Evolutionary conservation across 2,329 filamentous ascomycete species (phyloP).

Genomic region (Penicillium brasilianum): DNA sequence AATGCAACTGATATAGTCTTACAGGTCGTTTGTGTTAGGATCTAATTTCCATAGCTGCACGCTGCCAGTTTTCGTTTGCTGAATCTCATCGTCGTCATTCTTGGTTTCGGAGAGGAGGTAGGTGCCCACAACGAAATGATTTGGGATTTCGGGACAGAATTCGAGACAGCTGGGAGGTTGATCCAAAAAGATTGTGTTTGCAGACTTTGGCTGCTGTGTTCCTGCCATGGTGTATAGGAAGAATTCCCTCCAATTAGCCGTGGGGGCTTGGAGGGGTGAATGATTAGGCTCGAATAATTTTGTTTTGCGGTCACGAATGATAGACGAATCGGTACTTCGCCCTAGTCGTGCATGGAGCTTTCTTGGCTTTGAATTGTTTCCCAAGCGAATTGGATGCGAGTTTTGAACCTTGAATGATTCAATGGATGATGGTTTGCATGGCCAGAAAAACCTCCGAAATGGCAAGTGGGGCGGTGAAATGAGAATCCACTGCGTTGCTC

Average conservation of each 20-base stretch:
- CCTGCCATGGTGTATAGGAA: conserved; percentile 18
- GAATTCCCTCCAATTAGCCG: background rate
- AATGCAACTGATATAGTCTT: too few species aligned
- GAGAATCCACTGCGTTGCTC: background rate
- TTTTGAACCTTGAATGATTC: background rate
- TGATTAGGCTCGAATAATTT: background rate
- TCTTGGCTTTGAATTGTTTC: background rate
- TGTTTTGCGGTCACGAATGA: too few species aligned
- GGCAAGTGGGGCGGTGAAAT: conserved; percentile 2
- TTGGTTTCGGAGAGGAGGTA: conserved; percentile 66
- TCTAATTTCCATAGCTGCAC: conserved; percentile 68
- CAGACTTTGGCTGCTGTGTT: conserved; percentile 36
- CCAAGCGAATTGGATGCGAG: too few species aligned
- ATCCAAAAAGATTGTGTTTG: conserved; percentile 45
- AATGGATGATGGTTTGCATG: background rate
- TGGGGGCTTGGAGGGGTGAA: background rate
- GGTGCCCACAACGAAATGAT: conserved; percentile 79
- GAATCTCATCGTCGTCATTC: conserved; percentile 32
- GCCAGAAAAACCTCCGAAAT: background rate
- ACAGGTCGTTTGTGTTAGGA: conserved; percentile 36
- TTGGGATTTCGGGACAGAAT: conserved; percentile 54
- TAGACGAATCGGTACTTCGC: too few species aligned
- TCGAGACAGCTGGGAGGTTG: conserved; percentile 53
- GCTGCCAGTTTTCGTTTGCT: conserved; percentile 74
- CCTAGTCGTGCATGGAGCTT: background rate